These are phyloP conservation scores for Phyllosticta paracitricarpa DNA, from an alignment of 2,329 filamentous ascomycete genomes.

Conservation along the genomic window DNA sequence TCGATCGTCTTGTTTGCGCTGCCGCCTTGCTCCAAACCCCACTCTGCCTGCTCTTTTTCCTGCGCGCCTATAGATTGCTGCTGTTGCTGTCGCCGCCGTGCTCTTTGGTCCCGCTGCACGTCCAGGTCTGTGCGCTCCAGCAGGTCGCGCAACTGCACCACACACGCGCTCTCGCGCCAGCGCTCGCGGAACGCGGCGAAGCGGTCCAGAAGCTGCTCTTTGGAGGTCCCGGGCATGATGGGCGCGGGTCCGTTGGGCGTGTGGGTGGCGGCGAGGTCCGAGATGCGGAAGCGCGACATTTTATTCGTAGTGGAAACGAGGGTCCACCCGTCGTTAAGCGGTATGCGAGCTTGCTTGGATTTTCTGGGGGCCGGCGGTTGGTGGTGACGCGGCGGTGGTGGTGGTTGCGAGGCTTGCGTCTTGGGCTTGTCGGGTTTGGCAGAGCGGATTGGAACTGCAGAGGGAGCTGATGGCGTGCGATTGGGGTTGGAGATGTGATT, in stretches of 20 bases:
- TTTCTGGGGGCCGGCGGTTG: slow-evolving; percentile 1
- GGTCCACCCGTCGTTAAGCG: slow-evolving; percentile 26
- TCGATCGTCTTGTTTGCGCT: slow-evolving; percentile 4
- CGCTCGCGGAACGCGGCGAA: not conserved
- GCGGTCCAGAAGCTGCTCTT: slow-evolving; percentile 1
- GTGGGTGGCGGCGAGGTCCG: slow-evolving; percentile 10
- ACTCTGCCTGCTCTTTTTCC: not conserved
- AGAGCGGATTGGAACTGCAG: not conserved
- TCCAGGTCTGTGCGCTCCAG: not conserved
- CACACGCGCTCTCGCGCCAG: slow-evolving; percentile 13
- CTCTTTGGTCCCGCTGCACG: not conserved
- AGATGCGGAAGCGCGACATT: not conserved
- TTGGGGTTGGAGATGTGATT: not conserved
- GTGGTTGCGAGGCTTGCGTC: not conserved
- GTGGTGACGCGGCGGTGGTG: not conserved
- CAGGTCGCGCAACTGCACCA: not conserved
- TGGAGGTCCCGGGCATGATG: slow-evolving; percentile 1
- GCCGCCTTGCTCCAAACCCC: not conserved
- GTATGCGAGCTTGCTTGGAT: slow-evolving; percentile 22
- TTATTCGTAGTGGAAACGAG: slow-evolving; percentile 18
- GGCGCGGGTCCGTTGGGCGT: slow-evolving; percentile 1
- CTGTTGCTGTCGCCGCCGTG: not conserved
- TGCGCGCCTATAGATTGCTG: not conserved
- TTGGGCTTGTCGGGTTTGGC: not conserved
- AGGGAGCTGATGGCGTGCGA: not conserved